Evolutionary conservation across 495 filamentous ascomycete genomes (phyloP).

Genomic region (Trichoderma gamsii): DNA sequence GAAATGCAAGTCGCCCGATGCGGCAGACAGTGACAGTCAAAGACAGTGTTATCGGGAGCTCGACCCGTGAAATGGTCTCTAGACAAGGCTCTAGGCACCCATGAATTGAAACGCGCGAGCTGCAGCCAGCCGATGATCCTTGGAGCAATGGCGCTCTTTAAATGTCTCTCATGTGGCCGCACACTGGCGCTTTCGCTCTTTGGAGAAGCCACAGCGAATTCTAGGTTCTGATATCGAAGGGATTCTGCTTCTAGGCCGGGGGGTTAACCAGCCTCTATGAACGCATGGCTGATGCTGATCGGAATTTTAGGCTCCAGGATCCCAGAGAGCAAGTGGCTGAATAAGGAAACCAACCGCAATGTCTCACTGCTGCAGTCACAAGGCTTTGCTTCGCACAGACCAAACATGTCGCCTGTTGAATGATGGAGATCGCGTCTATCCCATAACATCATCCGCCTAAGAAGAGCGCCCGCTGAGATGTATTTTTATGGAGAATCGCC

Average conservation of each 20-base stretch:
- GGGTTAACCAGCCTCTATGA: no score
- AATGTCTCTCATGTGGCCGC: no score
- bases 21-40: background rate
- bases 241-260: no score
- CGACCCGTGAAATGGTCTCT: background rate
- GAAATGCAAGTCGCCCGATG: background rate
- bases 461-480: background rate
- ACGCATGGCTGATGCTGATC: no score
- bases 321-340: no score
- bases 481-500: background rate
- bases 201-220: no score
- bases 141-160: background rate
- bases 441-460: background rate
- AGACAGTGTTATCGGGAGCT: background rate
- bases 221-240: no score
- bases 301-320: no score
- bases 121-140: background rate
- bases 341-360: no score
- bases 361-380: background rate
- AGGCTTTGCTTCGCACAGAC: background rate
- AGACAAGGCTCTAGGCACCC: background rate
- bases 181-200: no score
- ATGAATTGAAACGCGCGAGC: background rate
- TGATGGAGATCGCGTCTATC: background rate
- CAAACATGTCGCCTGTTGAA: background rate